Evolutionary conservation across 192 early-diverging fungal species (phyloP).

Genomic region (Geranomyces michiganensis): DNA sequence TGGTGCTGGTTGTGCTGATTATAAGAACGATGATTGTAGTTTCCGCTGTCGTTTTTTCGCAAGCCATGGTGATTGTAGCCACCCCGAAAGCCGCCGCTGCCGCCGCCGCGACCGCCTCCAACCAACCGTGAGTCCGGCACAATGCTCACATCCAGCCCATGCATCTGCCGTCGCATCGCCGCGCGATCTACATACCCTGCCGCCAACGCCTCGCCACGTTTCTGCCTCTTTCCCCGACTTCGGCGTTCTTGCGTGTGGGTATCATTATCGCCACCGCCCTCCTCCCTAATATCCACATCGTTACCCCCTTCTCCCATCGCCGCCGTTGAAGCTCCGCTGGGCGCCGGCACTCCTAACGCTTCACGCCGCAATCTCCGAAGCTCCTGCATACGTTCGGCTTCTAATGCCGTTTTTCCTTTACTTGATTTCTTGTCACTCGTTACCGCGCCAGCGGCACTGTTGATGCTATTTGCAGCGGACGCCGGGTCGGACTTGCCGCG

Average conservation of each 20-base stretch:
- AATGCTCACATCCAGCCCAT: conserved; percentile 20
- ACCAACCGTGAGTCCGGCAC: not conserved
- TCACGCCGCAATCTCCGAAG: conserved; percentile 21
- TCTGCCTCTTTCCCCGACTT: not conserved
- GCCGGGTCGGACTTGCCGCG: conserved; percentile 24
- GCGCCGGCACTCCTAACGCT: conserved; percentile 9
- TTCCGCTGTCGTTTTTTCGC: not conserved
- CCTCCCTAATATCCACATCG: not conserved
- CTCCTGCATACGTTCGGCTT: conserved; percentile 16
- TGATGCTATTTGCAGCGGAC: not conserved
- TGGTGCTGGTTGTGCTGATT: not conserved
- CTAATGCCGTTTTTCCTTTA: conserved; percentile 13
- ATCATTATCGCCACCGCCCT: not conserved
- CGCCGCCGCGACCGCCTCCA: not conserved
- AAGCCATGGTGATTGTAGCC: not conserved
- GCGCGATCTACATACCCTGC: conserved; percentile 30
- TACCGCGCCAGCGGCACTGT: not conserved
- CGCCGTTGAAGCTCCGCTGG: not conserved
- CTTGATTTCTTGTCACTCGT: not conserved
- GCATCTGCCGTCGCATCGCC: conserved; percentile 28
- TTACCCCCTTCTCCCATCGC: not conserved
- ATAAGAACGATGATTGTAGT: not conserved
- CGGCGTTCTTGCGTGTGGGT: not conserved
- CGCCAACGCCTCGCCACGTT: not conserved
- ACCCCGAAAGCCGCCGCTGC: too few species aligned